phyloP scores from a whole-genome alignment of 2,329 filamentous ascomycete species.

The Sclerotinia minor region DNA sequence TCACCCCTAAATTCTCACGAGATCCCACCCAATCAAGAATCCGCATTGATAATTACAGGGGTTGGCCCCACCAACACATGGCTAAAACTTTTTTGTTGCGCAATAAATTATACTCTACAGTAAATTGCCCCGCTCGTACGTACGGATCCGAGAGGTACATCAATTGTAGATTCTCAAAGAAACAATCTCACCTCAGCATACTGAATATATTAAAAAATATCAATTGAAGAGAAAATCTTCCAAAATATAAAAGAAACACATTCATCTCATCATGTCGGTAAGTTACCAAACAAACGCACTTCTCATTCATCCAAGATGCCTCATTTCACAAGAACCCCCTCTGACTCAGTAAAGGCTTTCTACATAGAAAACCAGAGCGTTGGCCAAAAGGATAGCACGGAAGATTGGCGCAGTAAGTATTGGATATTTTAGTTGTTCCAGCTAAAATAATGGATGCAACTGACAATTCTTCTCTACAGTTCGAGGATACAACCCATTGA shows the following conservation, averaged over 20 bases:
- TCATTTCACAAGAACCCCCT: constrained; percentile 20
- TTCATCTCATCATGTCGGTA: constrained; percentile 16
- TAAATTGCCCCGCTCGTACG: constrained; percentile 19
- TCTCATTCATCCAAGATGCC: constrained; percentile 12
- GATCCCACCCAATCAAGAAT: constrained; percentile 13
- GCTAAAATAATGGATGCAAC: constrained; percentile 13
- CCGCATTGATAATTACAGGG: constrained; percentile 7
- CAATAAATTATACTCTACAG: background rate
- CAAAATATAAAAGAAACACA: constrained; percentile 7
- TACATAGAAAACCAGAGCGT: constrained; percentile 78
- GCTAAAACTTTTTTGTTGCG: constrained; percentile 15
- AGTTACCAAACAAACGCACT: constrained; percentile 14
- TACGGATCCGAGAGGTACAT: background rate
- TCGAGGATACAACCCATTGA: constrained; percentile 84
- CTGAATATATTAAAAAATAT: constrained; percentile 2
- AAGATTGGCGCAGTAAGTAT: constrained; percentile 80
- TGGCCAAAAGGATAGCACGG: constrained; percentile 70
- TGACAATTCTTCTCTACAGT: constrained; percentile 3
- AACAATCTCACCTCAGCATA: constrained; percentile 21
- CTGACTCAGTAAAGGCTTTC: constrained; percentile 53
- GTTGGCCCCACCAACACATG: constrained; percentile 13
- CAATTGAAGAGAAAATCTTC: background rate
- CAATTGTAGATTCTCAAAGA: background rate
- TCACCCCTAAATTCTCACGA: background rate
- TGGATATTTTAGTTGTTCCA: constrained; percentile 1